These are phyloP conservation scores for Pseudonitzschia pungens DNA, from an alignment of 108 stramenopile genomes.

Conservation along the genomic window DNA sequence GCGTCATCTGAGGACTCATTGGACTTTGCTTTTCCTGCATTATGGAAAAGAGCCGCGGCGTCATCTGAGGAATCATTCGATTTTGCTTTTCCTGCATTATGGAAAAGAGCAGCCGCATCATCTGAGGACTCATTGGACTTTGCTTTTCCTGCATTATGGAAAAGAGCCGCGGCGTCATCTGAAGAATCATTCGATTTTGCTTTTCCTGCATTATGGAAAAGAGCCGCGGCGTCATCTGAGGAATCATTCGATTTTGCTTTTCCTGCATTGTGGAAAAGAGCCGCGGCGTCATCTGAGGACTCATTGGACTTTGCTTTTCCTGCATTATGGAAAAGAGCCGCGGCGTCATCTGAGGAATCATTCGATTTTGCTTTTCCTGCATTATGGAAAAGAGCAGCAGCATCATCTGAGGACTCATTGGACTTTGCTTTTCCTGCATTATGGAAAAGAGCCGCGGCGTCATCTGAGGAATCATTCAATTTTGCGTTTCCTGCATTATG, in stretches of 20 bases:
- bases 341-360: not conserved
- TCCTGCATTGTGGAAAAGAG: no score
- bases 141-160: not conserved
- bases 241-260: not conserved
- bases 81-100: not conserved
- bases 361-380: not conserved
- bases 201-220: not conserved
- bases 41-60: not conserved
- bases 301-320: not conserved
- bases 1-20: not conserved
- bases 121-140: not conserved
- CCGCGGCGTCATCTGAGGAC: not conserved
- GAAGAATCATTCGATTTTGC: not conserved
- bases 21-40: not conserved
- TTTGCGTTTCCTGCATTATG: no score
- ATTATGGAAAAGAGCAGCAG: not conserved
- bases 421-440: not conserved
- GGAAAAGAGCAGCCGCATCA: not conserved
- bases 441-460: not conserved
- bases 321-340: constrained; percentile 1
- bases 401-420: no score
- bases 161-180: constrained; percentile 1
- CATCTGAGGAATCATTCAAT: not conserved
- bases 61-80: not conserved
- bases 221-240: not conserved